Conservation (phyloP, 192 early-diverging fungal species). For the Obelidium mucronatum region DNA sequence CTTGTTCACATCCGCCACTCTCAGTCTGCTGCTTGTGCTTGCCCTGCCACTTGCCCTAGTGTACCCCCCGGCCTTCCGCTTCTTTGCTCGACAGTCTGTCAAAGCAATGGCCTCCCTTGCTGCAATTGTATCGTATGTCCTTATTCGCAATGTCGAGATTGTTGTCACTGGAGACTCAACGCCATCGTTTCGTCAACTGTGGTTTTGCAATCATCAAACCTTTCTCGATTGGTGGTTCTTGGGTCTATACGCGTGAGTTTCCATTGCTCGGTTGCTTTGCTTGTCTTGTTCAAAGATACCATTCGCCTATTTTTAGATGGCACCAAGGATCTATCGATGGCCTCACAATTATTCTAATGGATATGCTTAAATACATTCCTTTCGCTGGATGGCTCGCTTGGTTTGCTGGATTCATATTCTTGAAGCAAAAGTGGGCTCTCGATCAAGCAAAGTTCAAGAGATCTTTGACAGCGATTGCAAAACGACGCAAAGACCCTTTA, state of each 20-base stretch:
- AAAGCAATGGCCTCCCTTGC: background rate
- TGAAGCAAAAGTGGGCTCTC: conserved; percentile 10
- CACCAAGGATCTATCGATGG: conserved; percentile 10
- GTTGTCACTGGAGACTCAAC: background rate
- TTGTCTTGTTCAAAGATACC: background rate
- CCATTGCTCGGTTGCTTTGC: background rate
- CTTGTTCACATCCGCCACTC: background rate
- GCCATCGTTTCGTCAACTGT: background rate
- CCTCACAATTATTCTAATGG: conserved; percentile 14
- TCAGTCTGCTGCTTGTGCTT: conserved; percentile 9
- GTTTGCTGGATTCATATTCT: conserved; percentile 13
- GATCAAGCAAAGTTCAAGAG: background rate
- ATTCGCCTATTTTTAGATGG: background rate
- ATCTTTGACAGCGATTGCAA: background rate
- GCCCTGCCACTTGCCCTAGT: background rate
- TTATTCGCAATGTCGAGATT: conserved; percentile 12
- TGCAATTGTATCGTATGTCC: background rate
- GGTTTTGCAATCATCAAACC: conserved; percentile 29
- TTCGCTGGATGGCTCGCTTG: conserved; percentile 5
- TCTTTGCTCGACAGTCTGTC: background rate
- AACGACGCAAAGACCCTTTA: conserved; percentile 7
- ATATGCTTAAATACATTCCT: conserved; percentile 10
- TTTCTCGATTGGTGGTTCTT: conserved; percentile 26
- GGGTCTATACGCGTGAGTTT: conserved; percentile 12
- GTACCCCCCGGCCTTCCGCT: background rate